Evolutionary conservation across 805 yeast species (phyloP).

Genomic region (Saccharomycopsis malanga): DNA sequence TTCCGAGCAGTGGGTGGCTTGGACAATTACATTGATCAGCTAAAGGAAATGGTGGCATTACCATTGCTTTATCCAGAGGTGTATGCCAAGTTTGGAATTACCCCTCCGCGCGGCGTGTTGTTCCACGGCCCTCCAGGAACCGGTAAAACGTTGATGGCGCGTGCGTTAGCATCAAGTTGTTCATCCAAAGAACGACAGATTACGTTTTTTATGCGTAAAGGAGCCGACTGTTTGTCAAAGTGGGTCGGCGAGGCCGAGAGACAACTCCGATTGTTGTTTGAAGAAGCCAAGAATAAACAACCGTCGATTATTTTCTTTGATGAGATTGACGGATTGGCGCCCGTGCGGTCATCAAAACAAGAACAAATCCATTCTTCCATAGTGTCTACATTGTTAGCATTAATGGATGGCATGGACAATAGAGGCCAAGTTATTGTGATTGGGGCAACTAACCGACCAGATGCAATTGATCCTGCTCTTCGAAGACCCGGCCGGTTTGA

Average conservation of each 20-base stretch:
- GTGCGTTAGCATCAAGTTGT: conserved; percentile 94
- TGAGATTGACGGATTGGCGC: conserved; percentile 97
- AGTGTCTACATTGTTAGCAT: conserved; percentile 87
- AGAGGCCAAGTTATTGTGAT: conserved; percentile 97
- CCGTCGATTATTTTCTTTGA: conserved; percentile 95
- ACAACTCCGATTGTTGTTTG: conserved; percentile 81
- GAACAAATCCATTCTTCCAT: conserved; percentile 98
- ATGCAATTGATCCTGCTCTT: conserved; percentile 95
- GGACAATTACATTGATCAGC: conserved; percentile 80
- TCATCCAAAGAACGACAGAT: conserved; percentile 79
- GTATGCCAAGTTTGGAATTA: conserved; percentile 79
- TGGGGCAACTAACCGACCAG: conserved; percentile 97
- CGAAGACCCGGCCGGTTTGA: conserved; percentile 97
- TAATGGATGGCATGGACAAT: conserved; percentile 99
- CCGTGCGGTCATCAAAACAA: conserved; percentile 94
- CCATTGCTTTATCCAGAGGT: conserved; percentile 92
- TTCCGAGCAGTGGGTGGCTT: conserved; percentile 87
- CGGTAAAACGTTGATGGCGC: conserved; percentile 95
- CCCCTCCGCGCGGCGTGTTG: conserved; percentile 95
- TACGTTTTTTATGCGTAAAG: conserved; percentile 96
- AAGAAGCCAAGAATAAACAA: conserved; percentile 93
- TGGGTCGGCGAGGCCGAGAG: conserved; percentile 99
- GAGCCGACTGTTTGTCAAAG: conserved; percentile 93
- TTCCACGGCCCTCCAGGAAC: conserved; percentile 99
- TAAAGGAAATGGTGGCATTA: conserved; percentile 93